Percentiles rank a stretch among this genome's conserved stretches.
Conservation (phyloP, 163 green algal genomes). For the Scenedesmus sp. region DNA sequence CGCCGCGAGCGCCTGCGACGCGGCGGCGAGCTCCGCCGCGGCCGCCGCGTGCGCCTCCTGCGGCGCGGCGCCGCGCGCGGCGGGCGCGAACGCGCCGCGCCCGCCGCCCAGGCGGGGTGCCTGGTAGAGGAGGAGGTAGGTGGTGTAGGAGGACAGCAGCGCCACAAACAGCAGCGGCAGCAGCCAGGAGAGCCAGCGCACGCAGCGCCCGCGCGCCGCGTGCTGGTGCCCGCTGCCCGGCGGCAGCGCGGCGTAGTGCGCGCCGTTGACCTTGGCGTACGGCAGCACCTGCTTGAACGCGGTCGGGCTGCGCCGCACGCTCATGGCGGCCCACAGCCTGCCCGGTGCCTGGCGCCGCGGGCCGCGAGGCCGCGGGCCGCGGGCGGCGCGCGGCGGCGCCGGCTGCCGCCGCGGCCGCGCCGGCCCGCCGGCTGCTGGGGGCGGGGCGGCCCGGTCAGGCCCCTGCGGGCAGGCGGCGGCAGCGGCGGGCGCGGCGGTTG, state of each 20-base stretch:
- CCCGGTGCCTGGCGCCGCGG: too few relatives aligned
- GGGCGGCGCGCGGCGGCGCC: too few relatives aligned
- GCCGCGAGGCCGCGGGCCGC: too few relatives aligned
- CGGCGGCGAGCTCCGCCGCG: background rate
- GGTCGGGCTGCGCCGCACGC: conserved; percentile 7
- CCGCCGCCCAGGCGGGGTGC: background rate
- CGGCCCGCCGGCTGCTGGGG: too few relatives aligned
- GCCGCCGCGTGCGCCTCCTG: conserved; percentile 8
- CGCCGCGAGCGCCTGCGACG: background rate
- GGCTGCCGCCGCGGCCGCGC: too few relatives aligned
- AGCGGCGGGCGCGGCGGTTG: too few relatives aligned
- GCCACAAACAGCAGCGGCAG: conserved; percentile 19
- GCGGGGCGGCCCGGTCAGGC: too few relatives aligned
- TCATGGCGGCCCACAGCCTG: background rate
- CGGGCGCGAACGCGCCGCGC: too few relatives aligned
- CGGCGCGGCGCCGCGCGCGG: too few relatives aligned
- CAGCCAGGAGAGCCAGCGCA: conserved; percentile 12
- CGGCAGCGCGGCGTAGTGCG: background rate
- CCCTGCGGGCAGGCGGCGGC: too few relatives aligned
- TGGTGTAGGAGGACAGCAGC: conserved; percentile 35
- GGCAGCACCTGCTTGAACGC: background rate
- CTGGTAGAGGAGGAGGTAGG: conserved; percentile 25
- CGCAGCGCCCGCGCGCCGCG: background rate
- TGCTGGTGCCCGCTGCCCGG: background rate
- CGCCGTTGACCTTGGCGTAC: background rate